phyloP scores from a whole-genome alignment of 345 rosid genomes.

The Euphorbia lathyris region DNA sequence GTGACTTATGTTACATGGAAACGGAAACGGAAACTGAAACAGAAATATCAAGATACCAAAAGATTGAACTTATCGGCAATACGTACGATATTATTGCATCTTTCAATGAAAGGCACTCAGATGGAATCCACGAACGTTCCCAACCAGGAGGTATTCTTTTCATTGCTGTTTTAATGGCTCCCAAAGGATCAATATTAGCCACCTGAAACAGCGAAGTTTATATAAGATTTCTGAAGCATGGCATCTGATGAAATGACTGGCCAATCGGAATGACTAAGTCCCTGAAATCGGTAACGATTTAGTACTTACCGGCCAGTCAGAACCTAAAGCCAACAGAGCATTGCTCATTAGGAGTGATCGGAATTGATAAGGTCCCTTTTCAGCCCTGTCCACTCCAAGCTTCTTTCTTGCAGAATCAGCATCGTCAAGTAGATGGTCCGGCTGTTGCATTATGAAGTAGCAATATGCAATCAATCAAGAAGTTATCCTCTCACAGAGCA shows the following conservation, averaged over 20 bases:
- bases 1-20: too few relatives aligned
- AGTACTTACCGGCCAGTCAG: slow-evolving; percentile 95
- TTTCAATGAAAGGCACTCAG: slow-evolving; percentile 61
- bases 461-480: background rate
- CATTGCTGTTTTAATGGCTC: slow-evolving; percentile 63
- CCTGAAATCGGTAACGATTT: too few relatives aligned
- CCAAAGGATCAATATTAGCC: slow-evolving; percentile 59
- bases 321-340: slow-evolving; percentile 71
- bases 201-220: slow-evolving; percentile 43
- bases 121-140: slow-evolving; percentile 67
- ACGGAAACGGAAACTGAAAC: too few relatives aligned
- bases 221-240: background rate
- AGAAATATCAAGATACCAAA: background rate
- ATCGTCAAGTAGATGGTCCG: slow-evolving; percentile 85
- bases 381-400: slow-evolving; percentile 74
- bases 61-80: slow-evolving; percentile 4
- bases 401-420: slow-evolving; percentile 65
- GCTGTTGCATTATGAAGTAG: slow-evolving; percentile 46
- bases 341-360: slow-evolving; percentile 55
- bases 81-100: slow-evolving; percentile 72
- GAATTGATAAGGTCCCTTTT: slow-evolving; percentile 59
- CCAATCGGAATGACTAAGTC: too few relatives aligned
- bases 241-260: background rate
- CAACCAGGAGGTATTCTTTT: slow-evolving; percentile 74
- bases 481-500: background rate